Evolutionary conservation across 2,329 filamentous ascomycete species (phyloP).

Genomic region (Remersonia thermophila): DNA sequence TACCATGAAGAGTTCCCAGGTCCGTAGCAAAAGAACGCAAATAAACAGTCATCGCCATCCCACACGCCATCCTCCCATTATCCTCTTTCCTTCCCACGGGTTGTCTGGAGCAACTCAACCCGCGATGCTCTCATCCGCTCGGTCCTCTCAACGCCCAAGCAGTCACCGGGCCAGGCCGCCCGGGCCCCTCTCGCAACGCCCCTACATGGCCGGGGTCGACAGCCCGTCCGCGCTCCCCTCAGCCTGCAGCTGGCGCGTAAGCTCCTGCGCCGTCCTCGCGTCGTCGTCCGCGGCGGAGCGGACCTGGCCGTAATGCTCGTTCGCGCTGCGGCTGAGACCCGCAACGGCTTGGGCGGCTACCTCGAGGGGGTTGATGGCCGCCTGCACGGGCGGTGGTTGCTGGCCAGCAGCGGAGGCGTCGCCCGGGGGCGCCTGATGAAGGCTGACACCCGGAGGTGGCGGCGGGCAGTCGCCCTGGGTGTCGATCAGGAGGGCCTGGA

Average conservation of each 20-base stretch:
- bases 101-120: no score
- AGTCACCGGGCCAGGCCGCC: no score
- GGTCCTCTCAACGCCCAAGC: no score
- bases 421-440: slow-evolving; percentile 46
- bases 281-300: slow-evolving; percentile 25
- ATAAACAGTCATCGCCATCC: no score
- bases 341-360: slow-evolving; percentile 38
- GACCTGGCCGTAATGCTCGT: slow-evolving; percentile 4
- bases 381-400: slow-evolving; percentile 16
- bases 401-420: slow-evolving; percentile 12
- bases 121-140: no score
- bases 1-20: no score
- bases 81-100: no score
- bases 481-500: slow-evolving; percentile 79
- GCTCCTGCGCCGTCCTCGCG: slow-evolving; percentile 37
- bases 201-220: no score
- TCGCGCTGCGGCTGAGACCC: slow-evolving; percentile 15
- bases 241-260: slow-evolving; percentile 40
- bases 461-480: slow-evolving; percentile 73
- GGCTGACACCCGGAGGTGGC: slow-evolving; percentile 66
- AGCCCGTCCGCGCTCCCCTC: slow-evolving; percentile 17
- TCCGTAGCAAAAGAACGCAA: no score
- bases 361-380: slow-evolving; percentile 29
- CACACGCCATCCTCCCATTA: no score
- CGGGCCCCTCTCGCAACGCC: no score